These are phyloP conservation scores for Ophidiomyces ophidiicola DNA, from an alignment of 2,329 filamentous ascomycete species.

Conservation along the genomic window DNA sequence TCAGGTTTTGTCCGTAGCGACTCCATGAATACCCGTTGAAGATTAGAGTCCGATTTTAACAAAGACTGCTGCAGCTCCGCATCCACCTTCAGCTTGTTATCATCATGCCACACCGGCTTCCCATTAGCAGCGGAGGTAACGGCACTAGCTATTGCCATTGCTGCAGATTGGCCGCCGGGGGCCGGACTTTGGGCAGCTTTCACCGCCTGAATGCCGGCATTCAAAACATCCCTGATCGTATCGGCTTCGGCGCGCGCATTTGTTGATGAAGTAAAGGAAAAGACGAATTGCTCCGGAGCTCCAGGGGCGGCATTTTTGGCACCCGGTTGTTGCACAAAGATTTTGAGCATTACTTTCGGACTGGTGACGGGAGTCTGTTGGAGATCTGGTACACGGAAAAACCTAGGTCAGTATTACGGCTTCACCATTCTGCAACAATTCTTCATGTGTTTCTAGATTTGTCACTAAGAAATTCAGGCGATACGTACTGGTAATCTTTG, in stretches of 20 bases:
- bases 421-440: no score
- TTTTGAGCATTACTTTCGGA: conserved; percentile 85
- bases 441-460: neutral
- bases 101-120: conserved; percentile 62
- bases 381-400: conserved; percentile 48
- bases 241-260: conserved; percentile 75
- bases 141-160: conserved; percentile 68
- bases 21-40: conserved; percentile 79
- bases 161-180: conserved; percentile 45
- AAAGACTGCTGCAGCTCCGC: conserved; percentile 77
- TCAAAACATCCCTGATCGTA: conserved; percentile 68
- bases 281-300: conserved; percentile 58
- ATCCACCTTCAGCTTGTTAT: conserved; percentile 63
- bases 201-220: conserved; percentile 57
- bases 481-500: conserved; percentile 66
- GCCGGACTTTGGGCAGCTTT: conserved; percentile 36
- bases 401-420: no score
- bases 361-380: conserved; percentile 86
- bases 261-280: conserved; percentile 70
- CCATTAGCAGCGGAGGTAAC: conserved; percentile 39
- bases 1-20: conserved; percentile 72
- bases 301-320: conserved; percentile 19
- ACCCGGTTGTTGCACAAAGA: conserved; percentile 61
- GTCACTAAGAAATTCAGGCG: neutral
- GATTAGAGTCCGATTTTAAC: conserved; percentile 61